phyloP scores from a whole-genome alignment of 2,329 filamentous ascomycete species.

The Claviceps purpurea region DNA sequence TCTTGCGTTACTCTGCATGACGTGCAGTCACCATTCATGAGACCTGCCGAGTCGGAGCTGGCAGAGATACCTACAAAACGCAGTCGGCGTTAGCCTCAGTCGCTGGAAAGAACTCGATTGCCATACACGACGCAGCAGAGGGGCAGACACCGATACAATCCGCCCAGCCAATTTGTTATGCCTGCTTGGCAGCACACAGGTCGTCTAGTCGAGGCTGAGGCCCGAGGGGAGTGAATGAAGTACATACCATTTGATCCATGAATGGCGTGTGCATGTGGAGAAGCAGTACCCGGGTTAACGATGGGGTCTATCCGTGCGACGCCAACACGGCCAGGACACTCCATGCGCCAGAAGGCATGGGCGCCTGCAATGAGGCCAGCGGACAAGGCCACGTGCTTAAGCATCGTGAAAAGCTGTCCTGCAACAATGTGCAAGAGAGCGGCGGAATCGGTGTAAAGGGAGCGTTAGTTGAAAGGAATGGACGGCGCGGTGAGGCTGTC shows the following conservation, averaged over 20 bases:
- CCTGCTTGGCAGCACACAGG: not conserved
- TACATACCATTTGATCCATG: constrained; percentile 64
- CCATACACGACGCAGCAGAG: no score
- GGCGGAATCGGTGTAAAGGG: not conserved
- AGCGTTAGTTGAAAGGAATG: constrained; percentile 14
- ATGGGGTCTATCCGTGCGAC: constrained; percentile 67
- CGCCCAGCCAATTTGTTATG: not conserved
- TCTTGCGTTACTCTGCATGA: constrained; percentile 71
- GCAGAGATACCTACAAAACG: constrained; percentile 46
- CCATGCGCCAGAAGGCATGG: constrained; percentile 79
- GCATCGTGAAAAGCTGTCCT: constrained; percentile 15
- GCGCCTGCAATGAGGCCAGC: constrained; percentile 25
- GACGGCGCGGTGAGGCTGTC: constrained; percentile 23
- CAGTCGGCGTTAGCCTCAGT: not conserved
- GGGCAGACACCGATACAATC: no score
- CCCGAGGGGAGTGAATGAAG: not conserved
- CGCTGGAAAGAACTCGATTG: not conserved
- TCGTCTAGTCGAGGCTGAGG: no score
- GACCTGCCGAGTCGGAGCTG: constrained; percentile 39
- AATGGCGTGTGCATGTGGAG: constrained; percentile 59
- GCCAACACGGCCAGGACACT: constrained; percentile 59
- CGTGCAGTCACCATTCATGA: constrained; percentile 55
- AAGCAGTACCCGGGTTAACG: constrained; percentile 44
- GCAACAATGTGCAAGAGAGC: not conserved
- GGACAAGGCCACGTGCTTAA: constrained; percentile 20